Conservation (phyloP, 192 early-diverging fungal genomes). For the Gigaspora rosea region DNA sequence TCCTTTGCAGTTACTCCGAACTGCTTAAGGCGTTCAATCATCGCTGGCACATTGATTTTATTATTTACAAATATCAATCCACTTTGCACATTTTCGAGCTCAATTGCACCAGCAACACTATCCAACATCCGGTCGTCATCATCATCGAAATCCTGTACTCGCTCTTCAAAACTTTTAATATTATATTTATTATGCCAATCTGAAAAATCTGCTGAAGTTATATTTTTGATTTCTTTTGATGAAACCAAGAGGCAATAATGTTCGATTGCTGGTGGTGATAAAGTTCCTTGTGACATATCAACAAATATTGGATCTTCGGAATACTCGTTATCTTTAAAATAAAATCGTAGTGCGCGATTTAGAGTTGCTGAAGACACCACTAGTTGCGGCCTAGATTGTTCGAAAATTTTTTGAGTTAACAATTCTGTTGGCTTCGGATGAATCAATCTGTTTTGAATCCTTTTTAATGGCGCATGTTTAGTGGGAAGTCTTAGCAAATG, state of each 20-base stretch:
- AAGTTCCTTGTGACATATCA: conserved; percentile 52
- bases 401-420: conserved; percentile 36
- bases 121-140: conserved; percentile 55
- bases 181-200: not conserved
- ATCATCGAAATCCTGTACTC: conserved; percentile 38
- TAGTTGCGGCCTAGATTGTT: conserved; percentile 48
- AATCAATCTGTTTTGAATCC: conserved; percentile 39
- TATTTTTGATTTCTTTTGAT: conserved; percentile 48
- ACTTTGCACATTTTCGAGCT: conserved; percentile 46
- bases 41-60: conserved; percentile 35
- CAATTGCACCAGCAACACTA: conserved; percentile 44
- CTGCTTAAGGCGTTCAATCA: conserved; percentile 38
- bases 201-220: conserved; percentile 10
- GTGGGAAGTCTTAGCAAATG: conserved; percentile 55
- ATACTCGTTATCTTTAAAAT: conserved; percentile 57
- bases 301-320: conserved; percentile 56
- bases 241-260: conserved; percentile 57
- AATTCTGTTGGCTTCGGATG: conserved; percentile 55
- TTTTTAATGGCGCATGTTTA: conserved; percentile 45
- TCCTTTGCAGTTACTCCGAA: conserved; percentile 41
- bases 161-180: not conserved
- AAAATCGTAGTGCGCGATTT: conserved; percentile 63
- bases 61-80: conserved; percentile 53
- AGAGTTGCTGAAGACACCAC: conserved; percentile 71
- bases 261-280: conserved; percentile 41